These are phyloP conservation scores for Hypoxylon fuscum DNA, from an alignment of 495 filamentous ascomycete genomes.

Conservation along the genomic window DNA sequence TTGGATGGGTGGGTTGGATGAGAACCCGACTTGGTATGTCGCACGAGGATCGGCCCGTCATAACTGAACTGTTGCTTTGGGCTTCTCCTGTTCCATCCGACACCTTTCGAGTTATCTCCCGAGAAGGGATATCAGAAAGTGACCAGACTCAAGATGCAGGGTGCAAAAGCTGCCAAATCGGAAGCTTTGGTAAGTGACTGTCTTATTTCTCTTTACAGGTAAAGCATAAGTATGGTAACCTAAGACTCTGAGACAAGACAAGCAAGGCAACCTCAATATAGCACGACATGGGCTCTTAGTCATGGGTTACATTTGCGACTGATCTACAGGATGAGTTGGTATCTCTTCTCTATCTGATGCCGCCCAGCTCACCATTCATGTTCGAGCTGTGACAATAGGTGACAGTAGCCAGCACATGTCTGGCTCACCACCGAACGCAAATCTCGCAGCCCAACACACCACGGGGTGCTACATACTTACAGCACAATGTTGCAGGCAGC, in stretches of 20 bases:
- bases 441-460: conserved; percentile 19
- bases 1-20: conserved; percentile 14
- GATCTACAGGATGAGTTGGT: conserved; percentile 7
- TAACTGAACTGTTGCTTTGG: conserved; percentile 9
- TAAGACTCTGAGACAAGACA: background rate
- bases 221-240: too few relatives aligned
- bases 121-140: background rate
- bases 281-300: conserved; percentile 25
- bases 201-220: background rate
- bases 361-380: conserved; percentile 15
- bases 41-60: conserved; percentile 38
- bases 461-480: background rate
- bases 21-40: conserved; percentile 17
- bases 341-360: conserved; percentile 17
- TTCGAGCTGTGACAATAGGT: conserved; percentile 4
- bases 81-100: background rate
- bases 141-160: background rate
- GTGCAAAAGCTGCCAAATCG: background rate
- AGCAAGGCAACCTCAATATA: conserved; percentile 1
- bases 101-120: background rate
- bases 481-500: conserved; percentile 2
- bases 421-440: conserved; percentile 12
- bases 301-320: conserved; percentile 30
- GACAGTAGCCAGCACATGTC: background rate
- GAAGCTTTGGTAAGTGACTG: background rate